A percentile compares a stretch with the other conserved stretches of the same genome.
phyloP scores from a whole-genome alignment of 768 basidiomycete species.

The Termitomyces heimii region DNA sequence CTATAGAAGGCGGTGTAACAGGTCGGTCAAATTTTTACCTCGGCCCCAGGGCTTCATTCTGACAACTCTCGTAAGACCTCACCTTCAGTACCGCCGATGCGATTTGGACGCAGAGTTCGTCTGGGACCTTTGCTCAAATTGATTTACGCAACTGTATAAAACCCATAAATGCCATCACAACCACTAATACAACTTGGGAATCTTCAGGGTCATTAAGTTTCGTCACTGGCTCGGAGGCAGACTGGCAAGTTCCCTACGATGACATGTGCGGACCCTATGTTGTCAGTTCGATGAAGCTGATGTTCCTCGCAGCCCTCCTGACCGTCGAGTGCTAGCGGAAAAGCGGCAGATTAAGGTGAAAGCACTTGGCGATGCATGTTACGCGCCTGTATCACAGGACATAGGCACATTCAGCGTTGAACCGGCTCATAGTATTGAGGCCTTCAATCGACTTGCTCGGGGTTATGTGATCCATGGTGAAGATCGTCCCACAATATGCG shows the following conservation, averaged over 20 bases:
- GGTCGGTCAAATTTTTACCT: constrained; percentile 34
- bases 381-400: constrained; percentile 46
- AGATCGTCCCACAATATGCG: constrained; percentile 44
- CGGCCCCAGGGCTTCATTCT: background rate
- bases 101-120: constrained; percentile 68
- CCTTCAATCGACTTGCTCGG: constrained; percentile 56
- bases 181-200: constrained; percentile 63
- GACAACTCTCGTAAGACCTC: constrained; percentile 40
- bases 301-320: constrained; percentile 28
- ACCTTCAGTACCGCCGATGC: constrained; percentile 66
- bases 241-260: constrained; percentile 74
- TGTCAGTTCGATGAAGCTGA: constrained; percentile 1
- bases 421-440: constrained; percentile 34
- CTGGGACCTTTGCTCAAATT: constrained; percentile 74
- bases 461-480: constrained; percentile 51
- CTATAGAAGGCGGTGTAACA: constrained; percentile 66
- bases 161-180: constrained; percentile 63
- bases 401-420: constrained; percentile 44
- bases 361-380: constrained; percentile 51
- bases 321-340: constrained; percentile 25
- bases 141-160: constrained; percentile 62
- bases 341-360: constrained; percentile 39
- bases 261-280: constrained; percentile 48
- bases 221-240: constrained; percentile 44
- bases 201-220: constrained; percentile 61